Percentiles rank a stretch among this genome's conserved stretches.
These are phyloP conservation scores for Phalaenopsis aphrodite DNA, from an alignment of 106 monocot species.

Conservation along the genomic window DNA sequence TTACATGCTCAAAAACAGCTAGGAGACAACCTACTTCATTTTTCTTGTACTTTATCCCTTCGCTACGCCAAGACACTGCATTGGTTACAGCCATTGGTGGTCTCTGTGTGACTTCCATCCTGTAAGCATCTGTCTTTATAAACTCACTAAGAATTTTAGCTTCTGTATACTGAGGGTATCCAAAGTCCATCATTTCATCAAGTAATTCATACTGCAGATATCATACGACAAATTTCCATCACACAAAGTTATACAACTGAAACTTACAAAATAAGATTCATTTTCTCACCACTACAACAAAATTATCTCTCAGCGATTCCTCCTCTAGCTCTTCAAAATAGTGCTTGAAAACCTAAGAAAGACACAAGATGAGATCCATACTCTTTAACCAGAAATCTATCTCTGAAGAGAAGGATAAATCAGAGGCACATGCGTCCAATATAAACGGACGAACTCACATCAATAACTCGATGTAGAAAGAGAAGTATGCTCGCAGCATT, in stretches of 20 bases:
- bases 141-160: slow-evolving; percentile 95
- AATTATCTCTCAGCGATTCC: slow-evolving; percentile 95
- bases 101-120: slow-evolving; percentile 91
- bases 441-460: slow-evolving; percentile 29
- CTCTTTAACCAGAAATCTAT: neutral
- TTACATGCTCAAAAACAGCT: neutral
- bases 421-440: neutral
- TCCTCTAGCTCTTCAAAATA: slow-evolving; percentile 97
- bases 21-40: slow-evolving; percentile 67
- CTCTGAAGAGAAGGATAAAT: neutral
- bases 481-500: slow-evolving; percentile 86
- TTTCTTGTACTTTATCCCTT: slow-evolving; percentile 94
- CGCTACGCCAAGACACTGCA: slow-evolving; percentile 98
- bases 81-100: slow-evolving; percentile 99
- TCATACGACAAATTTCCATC: neutral
- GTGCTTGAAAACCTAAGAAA: slow-evolving; percentile 82
- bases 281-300: slow-evolving; percentile 84
- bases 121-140: slow-evolving; percentile 95
- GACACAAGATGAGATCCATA: slow-evolving; percentile 2
- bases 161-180: slow-evolving; percentile 93
- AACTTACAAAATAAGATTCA: neutral
- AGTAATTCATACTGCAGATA: slow-evolving; percentile 77
- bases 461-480: slow-evolving; percentile 79
- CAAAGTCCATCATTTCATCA: slow-evolving; percentile 98
- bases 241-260: neutral